Evolutionary conservation across 2,329 filamentous ascomycete genomes (phyloP), one percentile per base, ranked within the genome.

Genomic region (Davidsoniella neocaledoniae): DNA sequence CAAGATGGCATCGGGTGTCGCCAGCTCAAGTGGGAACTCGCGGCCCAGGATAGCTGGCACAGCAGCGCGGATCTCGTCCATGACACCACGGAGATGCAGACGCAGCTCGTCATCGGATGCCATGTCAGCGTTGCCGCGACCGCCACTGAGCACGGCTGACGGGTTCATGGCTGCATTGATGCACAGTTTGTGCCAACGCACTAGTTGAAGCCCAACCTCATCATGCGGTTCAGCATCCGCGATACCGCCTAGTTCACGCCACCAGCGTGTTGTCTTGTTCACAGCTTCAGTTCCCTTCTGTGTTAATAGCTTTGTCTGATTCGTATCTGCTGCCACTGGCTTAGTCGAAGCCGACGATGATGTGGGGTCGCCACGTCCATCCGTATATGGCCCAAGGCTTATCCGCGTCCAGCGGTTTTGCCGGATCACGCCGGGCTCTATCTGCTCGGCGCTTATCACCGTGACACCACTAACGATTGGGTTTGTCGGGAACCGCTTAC

Each of bases 151-250:
- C 6, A 85, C 79, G 2, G 80, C 77, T 1, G 76, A 79, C 0
- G 81, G 80, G 63, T 86, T 86, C 72, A 85, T 82, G 47, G 78
- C 76, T 0, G 80, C 78, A 61, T 86, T 86, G 67, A 86, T 84
- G 57, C 78, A 80, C 54, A 85, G 74, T 62, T 86, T 86, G 62
- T 85, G 81, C 81, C 81, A 86, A 21, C 81, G 70, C 16, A 85
- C 74, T 40, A 77, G 72, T 62, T 86, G 82, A 43, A 86, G 66
- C 53, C 77, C 79, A 29, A 77, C 65, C 61, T 83, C 78, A 43
- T 74, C 70, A 57, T 81, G 77, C 6, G 72, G 66, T 54, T 79
- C 74, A 4, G 79, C 77, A 61, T 86, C 81, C 52, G 71, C 71
- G 55, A 86, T 75, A 1, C 73, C 74, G 37, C 79, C 80, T 14